Conservation (phyloP, 306 rosid genomes). For the Prunus salicina region DNA sequence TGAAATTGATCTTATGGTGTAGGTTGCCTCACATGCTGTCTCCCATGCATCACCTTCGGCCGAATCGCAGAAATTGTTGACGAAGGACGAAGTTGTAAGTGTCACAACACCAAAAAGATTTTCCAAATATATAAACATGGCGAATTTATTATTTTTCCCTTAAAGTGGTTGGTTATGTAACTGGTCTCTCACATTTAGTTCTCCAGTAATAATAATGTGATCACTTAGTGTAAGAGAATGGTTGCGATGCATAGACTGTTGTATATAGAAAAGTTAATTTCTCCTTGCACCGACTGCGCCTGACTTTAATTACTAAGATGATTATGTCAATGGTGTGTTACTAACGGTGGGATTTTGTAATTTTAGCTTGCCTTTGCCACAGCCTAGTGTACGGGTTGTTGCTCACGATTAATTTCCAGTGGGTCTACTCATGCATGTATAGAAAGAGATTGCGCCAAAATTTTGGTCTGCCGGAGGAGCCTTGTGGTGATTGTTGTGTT, state of each 20-base stretch:
- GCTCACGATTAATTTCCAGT: neutral
- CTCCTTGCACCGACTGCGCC: no score
- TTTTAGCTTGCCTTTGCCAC: no score
- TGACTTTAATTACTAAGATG: neutral
- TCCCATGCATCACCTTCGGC: slow-evolving; percentile 15
- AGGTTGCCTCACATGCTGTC: slow-evolving; percentile 13
- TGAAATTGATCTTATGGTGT: neutral
- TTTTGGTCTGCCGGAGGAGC: neutral
- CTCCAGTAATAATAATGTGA: no score
- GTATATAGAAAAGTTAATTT: no score
- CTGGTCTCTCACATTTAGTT: neutral
- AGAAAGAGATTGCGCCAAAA: neutral
- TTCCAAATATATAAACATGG: neutral
- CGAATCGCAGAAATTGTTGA: slow-evolving; percentile 12
- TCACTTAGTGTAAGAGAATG: neutral
- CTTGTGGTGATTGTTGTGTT: slow-evolving; percentile 8
- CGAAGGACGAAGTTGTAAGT: slow-evolving; percentile 7
- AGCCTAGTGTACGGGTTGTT: neutral
- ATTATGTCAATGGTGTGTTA: no score
- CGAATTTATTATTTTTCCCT: neutral
- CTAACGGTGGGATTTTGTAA: neutral
- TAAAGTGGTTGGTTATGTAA: neutral
- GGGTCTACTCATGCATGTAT: neutral
- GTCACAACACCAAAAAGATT: neutral
- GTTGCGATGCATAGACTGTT: no score